Conservation (phyloP, 2,329 filamentous ascomycete species). For the Ascochyta clinopodiicola region DNA sequence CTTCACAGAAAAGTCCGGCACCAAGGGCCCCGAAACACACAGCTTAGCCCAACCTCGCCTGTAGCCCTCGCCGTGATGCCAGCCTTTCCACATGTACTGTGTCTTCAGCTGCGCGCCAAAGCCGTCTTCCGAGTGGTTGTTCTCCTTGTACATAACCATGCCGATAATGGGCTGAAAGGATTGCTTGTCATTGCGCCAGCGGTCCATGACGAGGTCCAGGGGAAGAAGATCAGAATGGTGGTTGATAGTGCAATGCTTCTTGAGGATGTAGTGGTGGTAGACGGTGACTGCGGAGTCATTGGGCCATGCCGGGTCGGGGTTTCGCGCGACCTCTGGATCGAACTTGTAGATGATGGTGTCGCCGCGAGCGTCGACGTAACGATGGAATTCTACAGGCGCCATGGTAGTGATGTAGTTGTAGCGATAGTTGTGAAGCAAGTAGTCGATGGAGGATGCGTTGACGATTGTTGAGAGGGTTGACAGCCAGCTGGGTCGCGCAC, state of each 20-base stretch:
- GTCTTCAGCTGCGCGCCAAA: background rate
- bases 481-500: background rate
- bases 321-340: conserved; percentile 17
- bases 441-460: background rate
- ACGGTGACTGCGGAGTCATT: conserved; percentile 18
- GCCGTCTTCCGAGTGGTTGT: background rate
- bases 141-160: conserved; percentile 18
- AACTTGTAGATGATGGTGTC: conserved; percentile 27
- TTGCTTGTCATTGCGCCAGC: conserved; percentile 19
- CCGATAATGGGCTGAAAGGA: conserved; percentile 8
- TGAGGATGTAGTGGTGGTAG: conserved; percentile 18
- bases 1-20: background rate
- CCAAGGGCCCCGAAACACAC: background rate
- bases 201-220: conserved; percentile 9
- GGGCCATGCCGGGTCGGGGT: conserved; percentile 1
- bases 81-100: conserved; percentile 14
- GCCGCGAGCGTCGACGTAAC: conserved; percentile 20
- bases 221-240: conserved; percentile 18
- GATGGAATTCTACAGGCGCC: conserved; percentile 18
- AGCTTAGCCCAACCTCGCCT: conserved; percentile 13
- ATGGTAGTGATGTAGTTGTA: conserved; percentile 1
- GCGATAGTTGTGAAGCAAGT: background rate
- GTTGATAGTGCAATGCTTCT: background rate
- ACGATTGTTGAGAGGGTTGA: background rate
- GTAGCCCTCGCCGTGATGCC: conserved; percentile 8